phyloP scores from a whole-genome alignment of 2,329 filamentous ascomycete species.

The Cytospora piceae region DNA sequence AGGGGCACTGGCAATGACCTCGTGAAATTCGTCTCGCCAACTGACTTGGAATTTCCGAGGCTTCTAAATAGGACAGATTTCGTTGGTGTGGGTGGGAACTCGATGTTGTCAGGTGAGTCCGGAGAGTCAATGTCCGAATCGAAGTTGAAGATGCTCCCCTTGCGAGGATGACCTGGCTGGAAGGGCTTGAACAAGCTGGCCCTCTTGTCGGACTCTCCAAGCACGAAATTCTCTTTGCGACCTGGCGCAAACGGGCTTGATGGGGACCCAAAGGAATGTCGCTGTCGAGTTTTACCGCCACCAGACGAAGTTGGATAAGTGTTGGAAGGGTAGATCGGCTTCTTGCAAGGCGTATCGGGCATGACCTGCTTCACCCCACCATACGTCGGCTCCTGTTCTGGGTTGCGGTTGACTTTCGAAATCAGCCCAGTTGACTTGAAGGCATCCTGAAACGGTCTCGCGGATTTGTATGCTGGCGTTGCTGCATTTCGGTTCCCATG shows the following conservation, averaged over 20 bases:
- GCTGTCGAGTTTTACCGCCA: constrained; percentile 62
- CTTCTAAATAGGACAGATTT: constrained; percentile 61
- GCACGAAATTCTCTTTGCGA: constrained; percentile 45
- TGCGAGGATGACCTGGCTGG: constrained; percentile 50
- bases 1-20: constrained; percentile 42
- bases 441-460: constrained; percentile 76
- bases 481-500: constrained; percentile 60
- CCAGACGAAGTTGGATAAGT: constrained; percentile 64
- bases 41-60: constrained; percentile 32
- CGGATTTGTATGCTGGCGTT: constrained; percentile 78
- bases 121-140: constrained; percentile 67
- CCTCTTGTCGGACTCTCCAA: constrained; percentile 62
- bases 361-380: constrained; percentile 66
- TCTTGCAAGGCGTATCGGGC: constrained; percentile 96
- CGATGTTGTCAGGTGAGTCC: constrained; percentile 55
- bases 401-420: constrained; percentile 88
- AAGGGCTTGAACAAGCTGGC: constrained; percentile 69
- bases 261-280: constrained; percentile 77
- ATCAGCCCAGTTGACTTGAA: constrained; percentile 95
- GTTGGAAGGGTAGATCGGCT: constrained; percentile 71
- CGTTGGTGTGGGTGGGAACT: constrained; percentile 92
- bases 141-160: constrained; percentile 76
- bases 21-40: constrained; percentile 32
- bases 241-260: constrained; percentile 69
- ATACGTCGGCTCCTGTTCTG: constrained; percentile 64